These are phyloP conservation scores for Chloranthus sessilifolius DNA, from an alignment of 164 flowering plant species.

Conservation along the genomic window DNA sequence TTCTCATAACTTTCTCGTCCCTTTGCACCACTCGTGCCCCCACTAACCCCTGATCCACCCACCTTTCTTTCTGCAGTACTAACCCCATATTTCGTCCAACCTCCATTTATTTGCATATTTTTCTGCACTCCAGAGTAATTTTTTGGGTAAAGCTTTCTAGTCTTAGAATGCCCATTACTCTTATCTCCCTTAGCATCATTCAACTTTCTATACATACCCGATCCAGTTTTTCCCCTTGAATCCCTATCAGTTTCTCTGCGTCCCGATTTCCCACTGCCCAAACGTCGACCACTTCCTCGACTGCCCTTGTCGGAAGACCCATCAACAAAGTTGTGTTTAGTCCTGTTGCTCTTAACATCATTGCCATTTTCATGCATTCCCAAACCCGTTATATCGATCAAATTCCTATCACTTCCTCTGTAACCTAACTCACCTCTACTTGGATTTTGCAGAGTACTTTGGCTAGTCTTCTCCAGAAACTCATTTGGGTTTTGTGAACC, in stretches of 20 bases:
- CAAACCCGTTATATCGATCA: no score
- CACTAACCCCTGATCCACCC: background rate
- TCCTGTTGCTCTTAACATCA: no score
- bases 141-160: background rate
- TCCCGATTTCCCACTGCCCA: slow-evolving; percentile 5
- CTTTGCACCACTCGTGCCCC: background rate
- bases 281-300: background rate
- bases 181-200: background rate
- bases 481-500: background rate
- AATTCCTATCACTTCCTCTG: slow-evolving; percentile 6
- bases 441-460: background rate
- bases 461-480: slow-evolving; percentile 1
- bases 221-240: background rate
- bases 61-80: background rate
- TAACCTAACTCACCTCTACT: slow-evolving; percentile 5
- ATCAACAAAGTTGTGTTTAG: no score
- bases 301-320: background rate
- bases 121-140: background rate
- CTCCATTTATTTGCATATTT: background rate
- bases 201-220: background rate
- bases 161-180: slow-evolving; percentile 1
- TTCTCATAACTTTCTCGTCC: background rate
- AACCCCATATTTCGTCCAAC: slow-evolving; percentile 3
- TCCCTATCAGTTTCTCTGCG: slow-evolving; percentile 4
- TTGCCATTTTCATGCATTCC: no score